phyloP scores from a whole-genome alignment of 441 rosid species.

The Hura crepitans region DNA sequence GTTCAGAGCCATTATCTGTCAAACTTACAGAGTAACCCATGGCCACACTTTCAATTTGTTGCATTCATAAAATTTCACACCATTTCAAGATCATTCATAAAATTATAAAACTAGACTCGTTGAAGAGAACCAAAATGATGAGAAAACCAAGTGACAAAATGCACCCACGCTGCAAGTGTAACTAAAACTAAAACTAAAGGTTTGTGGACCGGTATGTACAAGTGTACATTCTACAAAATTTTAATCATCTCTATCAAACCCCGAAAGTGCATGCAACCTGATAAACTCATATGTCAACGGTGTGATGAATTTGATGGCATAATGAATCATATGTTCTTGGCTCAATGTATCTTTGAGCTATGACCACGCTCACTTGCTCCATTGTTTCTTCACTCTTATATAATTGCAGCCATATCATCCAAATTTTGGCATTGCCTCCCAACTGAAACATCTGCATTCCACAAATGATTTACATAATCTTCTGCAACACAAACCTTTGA shows the following conservation, averaged over 20 bases:
- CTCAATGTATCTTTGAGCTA: constrained; percentile 1
- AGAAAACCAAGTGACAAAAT: background rate
- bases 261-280: constrained; percentile 14
- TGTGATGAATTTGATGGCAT: background rate
- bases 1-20: background rate
- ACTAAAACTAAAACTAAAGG: background rate
- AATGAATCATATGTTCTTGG: background rate
- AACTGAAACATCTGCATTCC: background rate
- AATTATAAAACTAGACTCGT: background rate
- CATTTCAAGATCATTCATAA: background rate
- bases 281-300: constrained; percentile 10
- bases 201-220: constrained; percentile 30
- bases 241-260: constrained; percentile 16
- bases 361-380: background rate
- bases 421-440: constrained; percentile 3
- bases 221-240: constrained; percentile 22
- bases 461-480: background rate
- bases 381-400: background rate
- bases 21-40: background rate
- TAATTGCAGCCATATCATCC: constrained; percentile 1
- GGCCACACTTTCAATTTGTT: background rate
- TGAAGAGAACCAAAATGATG: background rate
- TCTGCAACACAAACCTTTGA: constrained; percentile 5
- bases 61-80: background rate
- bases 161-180: background rate